Evolutionary conservation across 768 basidiomycete species (phyloP).

Genomic region (Steccherinum ochraceum): DNA sequence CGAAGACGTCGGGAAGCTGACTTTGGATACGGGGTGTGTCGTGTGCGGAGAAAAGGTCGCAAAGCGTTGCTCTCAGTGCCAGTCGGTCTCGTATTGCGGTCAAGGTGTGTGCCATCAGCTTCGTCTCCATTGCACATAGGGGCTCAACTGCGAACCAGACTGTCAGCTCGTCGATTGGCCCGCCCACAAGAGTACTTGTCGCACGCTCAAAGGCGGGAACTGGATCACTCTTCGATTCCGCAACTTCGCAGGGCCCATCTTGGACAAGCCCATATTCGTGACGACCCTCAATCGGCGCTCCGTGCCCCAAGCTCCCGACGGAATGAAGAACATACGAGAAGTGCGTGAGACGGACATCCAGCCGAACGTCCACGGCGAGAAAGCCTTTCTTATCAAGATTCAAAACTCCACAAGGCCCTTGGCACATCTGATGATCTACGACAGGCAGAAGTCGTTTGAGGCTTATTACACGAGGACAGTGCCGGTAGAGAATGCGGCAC

Average conservation of each 20-base stretch:
- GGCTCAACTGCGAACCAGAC: conserved; percentile 14
- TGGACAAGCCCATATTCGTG: too few relatives aligned
- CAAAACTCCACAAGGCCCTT: conserved; percentile 17
- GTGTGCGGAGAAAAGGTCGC: conserved; percentile 31
- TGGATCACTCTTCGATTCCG: conserved; percentile 28
- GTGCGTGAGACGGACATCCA: conserved; percentile 11
- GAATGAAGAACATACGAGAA: conserved; percentile 19
- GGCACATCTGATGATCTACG: conserved; percentile 26
- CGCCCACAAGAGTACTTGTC: conserved; percentile 30
- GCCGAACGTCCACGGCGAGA: conserved; percentile 28
- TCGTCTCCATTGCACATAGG: background rate
- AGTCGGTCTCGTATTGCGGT: conserved; percentile 30
- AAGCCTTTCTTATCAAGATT: conserved; percentile 34
- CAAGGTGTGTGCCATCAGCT: conserved; percentile 21
- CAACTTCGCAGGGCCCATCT: conserved; percentile 4
- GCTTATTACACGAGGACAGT: too few relatives aligned
- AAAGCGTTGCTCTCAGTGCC: conserved; percentile 30
- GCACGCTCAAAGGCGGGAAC: conserved; percentile 30
- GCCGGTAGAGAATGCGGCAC: conserved; percentile 10
- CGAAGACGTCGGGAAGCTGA: conserved; percentile 32
- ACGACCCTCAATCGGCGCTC: conserved; percentile 18
- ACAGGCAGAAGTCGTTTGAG: conserved; percentile 33
- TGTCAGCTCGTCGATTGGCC: conserved; percentile 38
- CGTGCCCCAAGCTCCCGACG: conserved; percentile 19
- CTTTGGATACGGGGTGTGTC: conserved; percentile 28